Conservation (phyloP, 2,329 filamentous ascomycete species). For the Fusarium incarnatum region DNA sequence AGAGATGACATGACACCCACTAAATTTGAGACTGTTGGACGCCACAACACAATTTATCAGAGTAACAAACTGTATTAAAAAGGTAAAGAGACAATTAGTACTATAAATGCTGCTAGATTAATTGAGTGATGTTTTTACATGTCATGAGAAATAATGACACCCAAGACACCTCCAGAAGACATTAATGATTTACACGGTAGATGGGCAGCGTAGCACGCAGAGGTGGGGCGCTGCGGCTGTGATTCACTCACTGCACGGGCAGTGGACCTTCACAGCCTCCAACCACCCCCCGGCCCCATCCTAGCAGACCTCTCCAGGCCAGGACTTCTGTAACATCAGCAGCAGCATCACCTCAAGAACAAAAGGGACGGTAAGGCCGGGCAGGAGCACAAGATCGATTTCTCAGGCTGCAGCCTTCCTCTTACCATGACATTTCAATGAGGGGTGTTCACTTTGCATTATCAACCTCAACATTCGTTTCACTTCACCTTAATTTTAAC, state of each 20-base stretch:
- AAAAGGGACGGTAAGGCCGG: conserved; percentile 26
- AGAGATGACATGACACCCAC: neutral
- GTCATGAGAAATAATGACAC: neutral
- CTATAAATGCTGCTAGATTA: neutral
- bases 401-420: conserved; percentile 20
- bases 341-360: conserved; percentile 24
- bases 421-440: conserved; percentile 9
- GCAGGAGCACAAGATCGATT: conserved; percentile 16
- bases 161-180: neutral
- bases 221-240: conserved; percentile 40
- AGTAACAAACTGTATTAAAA: neutral
- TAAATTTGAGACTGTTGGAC: neutral
- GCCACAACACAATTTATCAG: neutral
- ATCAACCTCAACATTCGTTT: conserved; percentile 13
- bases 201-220: conserved; percentile 15
- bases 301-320: conserved; percentile 5
- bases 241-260: conserved; percentile 41
- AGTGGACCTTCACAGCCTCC: conserved; percentile 38
- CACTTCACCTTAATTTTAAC: conserved; percentile 6
- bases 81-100: too few relatives aligned
- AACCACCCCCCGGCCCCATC: conserved; percentile 4
- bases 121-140: neutral
- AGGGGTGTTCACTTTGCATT: conserved; percentile 6
- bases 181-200: conserved; percentile 1
- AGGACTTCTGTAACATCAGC: conserved; percentile 28